Base-by-base conservation (phyloP, 495 filamentous ascomycete genomes). In the Penicillium cinerascens region DNA sequence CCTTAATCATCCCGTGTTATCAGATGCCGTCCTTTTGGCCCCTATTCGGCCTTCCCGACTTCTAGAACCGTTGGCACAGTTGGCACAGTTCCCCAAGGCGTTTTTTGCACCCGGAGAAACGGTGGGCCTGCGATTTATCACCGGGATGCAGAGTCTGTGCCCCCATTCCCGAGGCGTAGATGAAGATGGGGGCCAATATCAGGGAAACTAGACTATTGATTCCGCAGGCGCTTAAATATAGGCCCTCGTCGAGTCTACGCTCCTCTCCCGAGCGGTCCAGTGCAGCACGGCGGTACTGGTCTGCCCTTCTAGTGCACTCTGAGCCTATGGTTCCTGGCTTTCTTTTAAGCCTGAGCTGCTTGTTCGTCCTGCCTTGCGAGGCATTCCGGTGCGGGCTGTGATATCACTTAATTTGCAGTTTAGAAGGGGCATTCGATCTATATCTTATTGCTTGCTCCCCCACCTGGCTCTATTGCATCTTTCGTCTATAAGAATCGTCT, bases 161-260 rank as follows among this genome's bases (percentile, higher is more conserved):
- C 15, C n/a, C n/a, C 15, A n/a, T n/a, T 20, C 18, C 37, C 37
- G 10, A 16, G 37, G 37, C 7, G n/a, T 16, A 10, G 37, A 39
- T 7, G 37, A 39, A 8, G 18, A 56, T 65, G 62, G 62, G 62
- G 62, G 59, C 62, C 41, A 49, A 63, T 60, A 59, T 59, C 39
- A 55, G 49, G 46, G 26, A 38, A 57, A 44, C 47, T 47, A 47
- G 42, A 60, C 59, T 57, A 63, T 60, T 55, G 53, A 29, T 39
- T 53, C 53, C 36, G 54, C 42, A 58, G 64, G 70, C 72, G 72
- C 72, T 75, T 73, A 72, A 69, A 71, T 66, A 67, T 62, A 72
- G 68, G 63, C 63, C 59, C 63, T 71, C 64, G 51, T 68, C 54
- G 59, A 70, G 55, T 55, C 62, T 66, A 55, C 60, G 58, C 59